Percentiles rank a stretch among this genome's conserved stretches.
Conservation (phyloP, 345 rosid species). For the Chamaenerion angustifolium region DNA sequence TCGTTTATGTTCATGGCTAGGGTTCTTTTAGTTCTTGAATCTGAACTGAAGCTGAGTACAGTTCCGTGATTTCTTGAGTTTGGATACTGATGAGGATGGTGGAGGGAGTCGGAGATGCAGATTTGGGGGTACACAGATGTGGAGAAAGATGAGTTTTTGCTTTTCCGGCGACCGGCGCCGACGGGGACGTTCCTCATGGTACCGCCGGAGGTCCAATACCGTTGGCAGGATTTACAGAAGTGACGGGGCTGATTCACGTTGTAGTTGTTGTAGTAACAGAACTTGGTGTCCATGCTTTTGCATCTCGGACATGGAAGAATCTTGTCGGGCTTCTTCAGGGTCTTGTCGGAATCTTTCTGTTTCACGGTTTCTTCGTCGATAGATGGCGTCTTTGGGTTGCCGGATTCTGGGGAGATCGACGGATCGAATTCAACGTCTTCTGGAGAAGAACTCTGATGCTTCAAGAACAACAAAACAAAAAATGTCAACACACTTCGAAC, state of each 20-base stretch:
- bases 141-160: constrained; percentile 52
- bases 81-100: constrained; percentile 18
- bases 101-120: constrained; percentile 61
- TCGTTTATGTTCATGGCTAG: constrained; percentile 9
- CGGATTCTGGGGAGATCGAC: constrained; percentile 12
- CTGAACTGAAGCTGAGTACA: constrained; percentile 51
- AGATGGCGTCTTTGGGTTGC: constrained; percentile 28
- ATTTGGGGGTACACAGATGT: constrained; percentile 51
- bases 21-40: constrained; percentile 11
- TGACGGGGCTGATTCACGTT: constrained; percentile 86
- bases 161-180: constrained; percentile 89
- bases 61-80: constrained; percentile 35
- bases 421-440: constrained; percentile 12
- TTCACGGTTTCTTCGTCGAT: constrained; percentile 33
- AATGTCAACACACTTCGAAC: neutral
- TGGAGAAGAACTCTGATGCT: neutral
- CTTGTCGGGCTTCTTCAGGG: constrained; percentile 79
- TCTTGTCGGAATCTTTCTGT: constrained; percentile 16
- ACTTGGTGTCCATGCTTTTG: constrained; percentile 82
- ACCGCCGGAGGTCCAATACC: constrained; percentile 94
- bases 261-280: constrained; percentile 88
- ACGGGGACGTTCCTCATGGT: constrained; percentile 86
- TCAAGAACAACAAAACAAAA: constrained; percentile 1
- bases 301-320: constrained; percentile 86
- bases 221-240: constrained; percentile 89